Evolutionary conservation across 192 early-diverging fungal genomes (phyloP), one percentile per base, ranked within the genome.

Genomic region (Gamsiella multidivaricata): DNA sequence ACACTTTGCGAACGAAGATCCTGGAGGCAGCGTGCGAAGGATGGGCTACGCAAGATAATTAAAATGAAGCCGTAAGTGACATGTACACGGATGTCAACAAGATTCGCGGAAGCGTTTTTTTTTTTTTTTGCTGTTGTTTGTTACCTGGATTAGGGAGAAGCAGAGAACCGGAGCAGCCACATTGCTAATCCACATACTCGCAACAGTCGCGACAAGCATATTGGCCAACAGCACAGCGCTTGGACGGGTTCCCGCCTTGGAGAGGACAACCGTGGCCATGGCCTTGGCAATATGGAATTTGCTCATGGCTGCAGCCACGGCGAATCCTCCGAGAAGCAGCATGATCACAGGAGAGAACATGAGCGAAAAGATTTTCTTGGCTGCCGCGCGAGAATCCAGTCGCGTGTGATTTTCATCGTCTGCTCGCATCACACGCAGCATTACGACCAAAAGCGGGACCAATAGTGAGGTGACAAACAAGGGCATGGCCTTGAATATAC

Each of bases 141-240:
- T 43, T 70, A 91, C 90, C 68, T 92, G 90, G 63, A 96, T 92
- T 65, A 98, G 82, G 41, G 94, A 94, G 67, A 98, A 96, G 83
- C 97, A 98, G 17, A 98, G 84, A 18, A 97, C 97, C 11, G 97
- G 97, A 11, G 97, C 97, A 3, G 97, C 97, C 6, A 98, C 97
- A 65, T 98, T 98, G 47, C 88, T 91, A 63, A 98, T 98, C 97
- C 95, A 97, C 97, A 98, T 98, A 82, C 93, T 95, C 12, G 95
- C 94, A 85, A 98, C 88, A 2, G 95, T 97, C n/a, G 94, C 93
- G 0, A 98, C 95, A 43, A 97, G 85, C 95, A 98, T 98, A 56
- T 95, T 96, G 39, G 93, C 92, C 34, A 98, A 84, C 26, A 98
- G 81, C 3, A 98, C 97, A 9, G 81, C 80, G 49, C 88, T 88